Evolutionary conservation across 2,329 filamentous ascomycete species (phyloP).

Genomic region (Epichloe sibirici): DNA sequence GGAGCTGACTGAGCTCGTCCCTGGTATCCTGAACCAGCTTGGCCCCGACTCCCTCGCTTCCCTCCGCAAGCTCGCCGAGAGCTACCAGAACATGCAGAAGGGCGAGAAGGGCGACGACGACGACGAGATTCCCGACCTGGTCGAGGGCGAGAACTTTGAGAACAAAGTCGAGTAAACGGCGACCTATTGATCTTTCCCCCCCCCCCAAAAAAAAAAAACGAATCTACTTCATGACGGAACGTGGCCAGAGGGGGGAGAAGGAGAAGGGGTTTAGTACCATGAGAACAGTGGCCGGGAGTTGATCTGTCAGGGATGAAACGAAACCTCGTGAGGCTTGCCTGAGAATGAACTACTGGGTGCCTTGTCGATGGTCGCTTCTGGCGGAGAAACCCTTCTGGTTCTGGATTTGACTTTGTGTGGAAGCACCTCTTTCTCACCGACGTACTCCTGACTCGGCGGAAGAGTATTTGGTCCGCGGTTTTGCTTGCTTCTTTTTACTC

Average conservation of each 20-base stretch:
- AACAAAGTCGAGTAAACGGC: constrained; percentile 76
- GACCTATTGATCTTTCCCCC: background rate
- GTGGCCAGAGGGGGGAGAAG: background rate
- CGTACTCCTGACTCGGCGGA: background rate
- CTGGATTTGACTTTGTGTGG: background rate
- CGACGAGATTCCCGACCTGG: constrained; percentile 93
- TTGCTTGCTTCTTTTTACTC: background rate
- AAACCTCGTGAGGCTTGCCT: background rate
- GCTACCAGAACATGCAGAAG: constrained; percentile 99
- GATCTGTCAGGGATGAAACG: constrained; percentile 3
- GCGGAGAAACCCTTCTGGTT: background rate
- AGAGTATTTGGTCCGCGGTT: background rate
- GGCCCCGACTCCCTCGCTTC: constrained; percentile 95
- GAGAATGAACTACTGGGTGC: constrained; percentile 1
- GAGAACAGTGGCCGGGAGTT: constrained; percentile 3
- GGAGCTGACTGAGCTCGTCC: constrained; percentile 98
- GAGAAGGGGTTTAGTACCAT: background rate
- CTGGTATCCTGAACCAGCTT: constrained; percentile 98
- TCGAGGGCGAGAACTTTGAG: constrained; percentile 97
- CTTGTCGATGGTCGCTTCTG: background rate
- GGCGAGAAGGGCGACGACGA: constrained; percentile 75
- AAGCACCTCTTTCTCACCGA: background rate
- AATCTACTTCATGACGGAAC: constrained; percentile 6
- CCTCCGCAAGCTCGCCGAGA: constrained; percentile 95
- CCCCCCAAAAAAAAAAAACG: background rate